Evolutionary conservation across 139 green algal genomes (phyloP).

Genomic region (Closterium sp.): DNA sequence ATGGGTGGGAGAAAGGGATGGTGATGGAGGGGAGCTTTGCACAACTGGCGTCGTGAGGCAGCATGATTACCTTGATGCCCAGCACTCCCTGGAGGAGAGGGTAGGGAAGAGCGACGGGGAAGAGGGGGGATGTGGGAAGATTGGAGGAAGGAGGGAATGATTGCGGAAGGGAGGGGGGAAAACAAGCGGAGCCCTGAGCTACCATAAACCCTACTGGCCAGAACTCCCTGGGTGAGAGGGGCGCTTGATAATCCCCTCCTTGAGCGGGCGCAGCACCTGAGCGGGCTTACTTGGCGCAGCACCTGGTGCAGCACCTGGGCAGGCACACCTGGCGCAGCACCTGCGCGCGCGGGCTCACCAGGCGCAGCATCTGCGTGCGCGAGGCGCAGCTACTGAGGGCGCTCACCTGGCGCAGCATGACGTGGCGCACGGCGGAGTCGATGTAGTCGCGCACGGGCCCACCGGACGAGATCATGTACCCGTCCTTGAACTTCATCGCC

Average conservation of each 20-base stretch:
- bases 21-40: not conserved
- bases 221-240: no score
- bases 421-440: slow-evolving; percentile 91
- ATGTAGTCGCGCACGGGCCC: slow-evolving; percentile 89
- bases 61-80: slow-evolving; percentile 94
- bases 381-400: no score
- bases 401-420: slow-evolving; percentile 84
- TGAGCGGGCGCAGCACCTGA: not conserved
- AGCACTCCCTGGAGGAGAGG: slow-evolving; percentile 71
- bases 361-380: no score
- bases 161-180: not conserved
- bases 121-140: not conserved
- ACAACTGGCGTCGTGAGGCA: slow-evolving; percentile 85
- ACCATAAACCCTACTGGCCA: not conserved
- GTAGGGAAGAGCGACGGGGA: not conserved
- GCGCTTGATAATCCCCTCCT: no score
- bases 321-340: slow-evolving; percentile 79
- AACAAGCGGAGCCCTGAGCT: not conserved
- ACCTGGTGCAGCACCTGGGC: no score
- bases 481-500: slow-evolving; percentile 99
- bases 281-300: no score
- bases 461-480: slow-evolving; percentile 92
- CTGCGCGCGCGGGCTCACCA: no score
- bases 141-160: not conserved
- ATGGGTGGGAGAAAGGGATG: no score